Percentiles rank a stretch among this genome's conserved stretches.
Evolutionary conservation across 176 grass and related monocot genomes (phyloP).

Genomic region (Luzula sylvatica): DNA sequence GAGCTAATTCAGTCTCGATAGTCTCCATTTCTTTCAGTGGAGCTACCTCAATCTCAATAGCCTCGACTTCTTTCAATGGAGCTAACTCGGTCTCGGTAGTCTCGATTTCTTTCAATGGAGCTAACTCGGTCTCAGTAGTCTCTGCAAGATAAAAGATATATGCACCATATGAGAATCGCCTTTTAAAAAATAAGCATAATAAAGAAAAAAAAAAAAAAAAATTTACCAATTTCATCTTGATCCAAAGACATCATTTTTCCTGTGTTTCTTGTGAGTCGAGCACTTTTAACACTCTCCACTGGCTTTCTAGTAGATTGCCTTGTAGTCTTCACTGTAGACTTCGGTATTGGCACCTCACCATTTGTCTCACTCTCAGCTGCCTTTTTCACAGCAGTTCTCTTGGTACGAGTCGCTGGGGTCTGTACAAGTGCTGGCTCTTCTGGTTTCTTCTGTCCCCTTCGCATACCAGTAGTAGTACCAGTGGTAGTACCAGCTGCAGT

Average conservation of each 20-base stretch:
- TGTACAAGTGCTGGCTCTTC: not conserved
- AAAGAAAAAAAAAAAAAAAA: not conserved
- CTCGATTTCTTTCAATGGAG: not conserved
- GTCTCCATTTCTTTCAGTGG: too few relatives aligned
- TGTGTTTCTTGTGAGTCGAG: constrained; percentile 16
- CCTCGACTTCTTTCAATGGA: too few relatives aligned
- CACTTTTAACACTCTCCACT: not conserved
- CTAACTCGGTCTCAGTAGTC: not conserved
- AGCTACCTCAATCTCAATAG: too few relatives aligned
- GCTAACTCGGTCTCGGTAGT: too few relatives aligned
- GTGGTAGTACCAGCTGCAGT: not conserved
- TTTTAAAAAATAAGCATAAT: not conserved
- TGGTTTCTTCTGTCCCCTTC: constrained; percentile 4
- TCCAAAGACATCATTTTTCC: constrained; percentile 24
- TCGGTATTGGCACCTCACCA: constrained; percentile 12
- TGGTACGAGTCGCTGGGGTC: constrained; percentile 4
- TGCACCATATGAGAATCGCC: not conserved
- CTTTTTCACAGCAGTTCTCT: constrained; percentile 11
- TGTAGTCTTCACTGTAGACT: constrained; percentile 5
- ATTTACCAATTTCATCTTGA: constrained; percentile 8
- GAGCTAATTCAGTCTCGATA: too few relatives aligned
- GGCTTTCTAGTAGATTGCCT: constrained; percentile 13
- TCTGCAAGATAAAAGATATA: constrained; percentile 25
- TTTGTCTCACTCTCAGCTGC: not conserved
- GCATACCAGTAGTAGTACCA: not conserved